Conservation (phyloP, 306 rosid genomes). For the Fragaria ananassa region DNA sequence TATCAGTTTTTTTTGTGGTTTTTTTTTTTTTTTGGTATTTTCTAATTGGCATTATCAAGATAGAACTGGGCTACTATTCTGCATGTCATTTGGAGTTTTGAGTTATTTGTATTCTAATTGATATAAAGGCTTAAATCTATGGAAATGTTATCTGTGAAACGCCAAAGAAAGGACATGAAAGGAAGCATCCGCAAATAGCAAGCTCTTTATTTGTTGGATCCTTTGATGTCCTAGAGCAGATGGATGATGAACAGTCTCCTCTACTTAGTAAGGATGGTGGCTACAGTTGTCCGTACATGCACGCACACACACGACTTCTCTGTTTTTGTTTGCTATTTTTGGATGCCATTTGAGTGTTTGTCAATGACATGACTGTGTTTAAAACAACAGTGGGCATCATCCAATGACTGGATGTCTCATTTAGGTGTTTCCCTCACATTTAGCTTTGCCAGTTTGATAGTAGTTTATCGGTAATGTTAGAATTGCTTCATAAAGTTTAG, state of each 20-base stretch:
- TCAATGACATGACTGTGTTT: not conserved
- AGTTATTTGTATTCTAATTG: not conserved
- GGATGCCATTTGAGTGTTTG: not conserved
- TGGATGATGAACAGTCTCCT: conserved; percentile 87
- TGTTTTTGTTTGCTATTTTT: not conserved
- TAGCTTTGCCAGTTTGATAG: not conserved
- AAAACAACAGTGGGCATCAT: not conserved
- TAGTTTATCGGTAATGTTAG: not conserved
- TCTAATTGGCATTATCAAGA: not conserved
- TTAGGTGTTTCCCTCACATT: not conserved
- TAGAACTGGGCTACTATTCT: not conserved
- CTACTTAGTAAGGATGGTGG: conserved; percentile 59
- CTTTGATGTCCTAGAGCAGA: conserved; percentile 64
- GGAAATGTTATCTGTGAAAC: not conserved
- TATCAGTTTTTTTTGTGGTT: too few relatives aligned
- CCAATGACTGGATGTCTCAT: not conserved
- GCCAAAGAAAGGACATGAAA: conserved; percentile 36
- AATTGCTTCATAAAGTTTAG: conserved; percentile 5
- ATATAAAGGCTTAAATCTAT: not conserved
- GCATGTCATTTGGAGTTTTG: not conserved
- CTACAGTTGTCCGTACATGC: conserved; percentile 51
- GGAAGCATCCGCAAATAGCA: conserved; percentile 45
- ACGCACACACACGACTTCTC: too few relatives aligned
- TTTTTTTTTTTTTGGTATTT: not conserved
- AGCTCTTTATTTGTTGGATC: conserved; percentile 51